Percentiles rank a stretch among this genome's conserved stretches.
Evolutionary conservation across 129 eudicot species (phyloP).

Genomic region (Flaveria linearis): DNA sequence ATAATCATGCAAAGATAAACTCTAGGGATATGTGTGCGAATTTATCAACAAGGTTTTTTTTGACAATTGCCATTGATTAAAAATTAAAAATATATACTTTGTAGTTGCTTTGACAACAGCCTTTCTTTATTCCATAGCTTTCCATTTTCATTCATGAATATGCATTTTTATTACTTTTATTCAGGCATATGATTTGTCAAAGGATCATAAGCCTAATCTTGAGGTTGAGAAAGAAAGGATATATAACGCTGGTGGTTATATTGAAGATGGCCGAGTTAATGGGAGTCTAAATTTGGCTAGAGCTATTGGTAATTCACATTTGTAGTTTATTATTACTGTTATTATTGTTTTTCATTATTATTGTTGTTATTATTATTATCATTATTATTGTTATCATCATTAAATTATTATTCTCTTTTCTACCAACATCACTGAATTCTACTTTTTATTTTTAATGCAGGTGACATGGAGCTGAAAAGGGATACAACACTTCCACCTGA

Average conservation of each 20-base stretch:
- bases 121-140: not conserved
- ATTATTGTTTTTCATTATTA: too few species aligned
- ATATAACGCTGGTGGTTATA: conserved; percentile 81
- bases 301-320: conserved; percentile 67
- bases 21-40: too few species aligned
- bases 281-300: conserved; percentile 88
- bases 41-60: too few species aligned
- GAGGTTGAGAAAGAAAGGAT: conserved; percentile 81
- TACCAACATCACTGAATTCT: conserved; percentile 11
- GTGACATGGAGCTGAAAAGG: conserved; percentile 85
- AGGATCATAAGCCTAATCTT: conserved; percentile 91
- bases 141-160: not conserved
- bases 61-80: too few species aligned
- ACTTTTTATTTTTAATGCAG: conserved; percentile 43
- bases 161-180: conserved; percentile 27
- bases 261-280: conserved; percentile 79
- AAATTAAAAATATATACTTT: too few species aligned
- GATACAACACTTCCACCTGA: conserved; percentile 78
- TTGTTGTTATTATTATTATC: too few species aligned
- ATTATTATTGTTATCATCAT: not conserved
- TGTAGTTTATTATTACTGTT: not conserved
- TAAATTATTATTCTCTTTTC: not conserved
- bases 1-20: too few species aligned
- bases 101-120: not conserved
- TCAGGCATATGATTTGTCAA: conserved; percentile 74